Base-by-base conservation (phyloP, 1,139 yeast genomes). In the Ogataea hybrid region DNA sequence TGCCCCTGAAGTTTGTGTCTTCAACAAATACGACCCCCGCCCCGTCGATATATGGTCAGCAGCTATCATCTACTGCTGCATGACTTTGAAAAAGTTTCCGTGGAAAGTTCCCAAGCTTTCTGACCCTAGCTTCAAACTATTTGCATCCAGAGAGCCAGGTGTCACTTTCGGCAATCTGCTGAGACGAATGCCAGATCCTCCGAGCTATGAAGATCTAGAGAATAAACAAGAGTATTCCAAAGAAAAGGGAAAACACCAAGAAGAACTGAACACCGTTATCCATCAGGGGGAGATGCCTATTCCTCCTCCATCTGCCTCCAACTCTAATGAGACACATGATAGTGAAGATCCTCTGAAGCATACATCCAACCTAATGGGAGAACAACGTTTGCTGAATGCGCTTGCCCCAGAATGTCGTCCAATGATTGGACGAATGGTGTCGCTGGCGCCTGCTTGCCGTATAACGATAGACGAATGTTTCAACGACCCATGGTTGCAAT, bases 1-100 rank as follows among this genome's bases (percentile, higher is more conserved):
- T 58, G 97, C 98, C 1, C 98, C 99, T 0, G 99, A 92, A 63
- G 97, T 90, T 14, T 74, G 94, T 52, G 76, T 75, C 25, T 76
- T 77, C 42, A 75, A 79, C 43, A 77, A 82, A 25, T 92, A 90
- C 60, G 95, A 90, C 60, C 97, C 98, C 3, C 88, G 86, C 58
- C 86, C 89, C 2, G 95, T 90, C 8, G 98, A 92, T 65, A 73
- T 92, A 40, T 92, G 98, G 98, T 89, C 97, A 1, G 73, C 86
- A 47, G 98, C 96, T 9, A 89, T 92, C 37, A 90, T 92, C 31
- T 92, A 84, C 62, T 92, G 97, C 67, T 92, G 98, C 66, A 89
- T 90, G 96, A 81, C 92, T 42, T 69, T 92, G 53, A 84, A 92
- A 56, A 74, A 96, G 57, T 92, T 92, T 68, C 98, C 98, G 1